Evolutionary conservation across 2,329 filamentous ascomycete genomes (phyloP), one percentile per base, ranked within the genome.

Genomic region (Aureobasidium sp.): DNA sequence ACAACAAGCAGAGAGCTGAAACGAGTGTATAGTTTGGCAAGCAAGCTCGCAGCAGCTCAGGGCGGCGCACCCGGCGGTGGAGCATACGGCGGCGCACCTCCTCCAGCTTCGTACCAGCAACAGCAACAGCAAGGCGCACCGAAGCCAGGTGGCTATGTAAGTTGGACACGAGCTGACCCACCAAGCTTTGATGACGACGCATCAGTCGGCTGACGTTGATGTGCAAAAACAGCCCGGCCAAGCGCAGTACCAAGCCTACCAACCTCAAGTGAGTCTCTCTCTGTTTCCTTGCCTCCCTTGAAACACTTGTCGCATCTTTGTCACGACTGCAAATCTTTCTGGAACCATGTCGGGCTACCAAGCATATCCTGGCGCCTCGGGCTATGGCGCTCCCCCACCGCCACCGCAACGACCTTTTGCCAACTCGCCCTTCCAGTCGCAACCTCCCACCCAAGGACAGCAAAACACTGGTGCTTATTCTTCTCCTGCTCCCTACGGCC

Each of bases 231-330:
- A 70, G 67, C 67, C 66, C 47, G 61, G 57, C 53, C 49, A 81
- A 67, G 74, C 72, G 64, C 76, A 78, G 69, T 84, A 85, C 73
- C 81, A 84, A 75, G 78, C 82, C 66, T 85, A 70, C 30, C 57
- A 59, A 34, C 57, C 57, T 61, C 66, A 67, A 64, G 68, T 69
- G 67, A 68, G 67, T 69, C 42, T 52, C 52, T 44, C 32, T 48
- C 58, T 64, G 30, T 62, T 62, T 62, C 53, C 42, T 62, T 55
- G 53, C 64, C 63, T 58, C 63, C 57, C 59, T 59, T 64, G 61
- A 69, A 66, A 67, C 67, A 65, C 70, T 45, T 58, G n/a, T 39
- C 53, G 39, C 59, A 57, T 52, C 55, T 61, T 57, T 48, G 34
- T 25, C 48, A 29, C 55, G 21, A 21, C 21, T 21, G 21, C 21